A percentile compares a stretch with the other conserved stretches of the same genome.
Conservation (phyloP, 805 yeast genomes). For the Starmerella apicola region DNA sequence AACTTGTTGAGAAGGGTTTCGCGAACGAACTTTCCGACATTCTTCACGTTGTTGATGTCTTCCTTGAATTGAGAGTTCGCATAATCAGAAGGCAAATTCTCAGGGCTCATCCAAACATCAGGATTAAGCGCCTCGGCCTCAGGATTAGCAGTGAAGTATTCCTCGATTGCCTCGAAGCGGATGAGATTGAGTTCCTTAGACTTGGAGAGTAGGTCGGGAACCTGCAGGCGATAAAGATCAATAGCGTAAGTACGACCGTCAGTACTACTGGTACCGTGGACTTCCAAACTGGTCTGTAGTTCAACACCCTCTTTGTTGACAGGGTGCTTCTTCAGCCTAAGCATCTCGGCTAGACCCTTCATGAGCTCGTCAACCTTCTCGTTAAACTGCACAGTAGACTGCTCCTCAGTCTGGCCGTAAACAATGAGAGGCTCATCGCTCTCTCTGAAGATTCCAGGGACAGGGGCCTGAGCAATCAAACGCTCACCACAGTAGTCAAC, state of each 20-base stretch:
- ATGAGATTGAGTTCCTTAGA: slow-evolving; percentile 52
- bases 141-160: slow-evolving; percentile 39
- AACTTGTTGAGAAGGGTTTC: slow-evolving; percentile 50
- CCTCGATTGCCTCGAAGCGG: slow-evolving; percentile 65
- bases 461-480: slow-evolving; percentile 85
- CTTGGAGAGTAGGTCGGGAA: slow-evolving; percentile 67
- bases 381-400: slow-evolving; percentile 37
- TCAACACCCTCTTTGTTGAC: slow-evolving; percentile 37
- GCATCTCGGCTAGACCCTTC: slow-evolving; percentile 50
- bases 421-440: slow-evolving; percentile 39
- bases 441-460: slow-evolving; percentile 70
- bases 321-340: slow-evolving; percentile 64
- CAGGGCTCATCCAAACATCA: slow-evolving; percentile 47
- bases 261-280: slow-evolving; percentile 75
- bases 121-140: slow-evolving; percentile 47
- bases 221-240: slow-evolving; percentile 74
- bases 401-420: slow-evolving; percentile 65
- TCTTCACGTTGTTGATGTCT: slow-evolving; percentile 58
- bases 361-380: slow-evolving; percentile 44
- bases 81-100: slow-evolving; percentile 29
- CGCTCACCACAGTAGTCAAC: slow-evolving; percentile 86
- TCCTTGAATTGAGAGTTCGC: slow-evolving; percentile 26
- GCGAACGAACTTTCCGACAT: slow-evolving; percentile 52
- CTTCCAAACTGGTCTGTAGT: slow-evolving; percentile 57
- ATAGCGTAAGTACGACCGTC: slow-evolving; percentile 76